Percentiles rank a stretch among this genome's conserved stretches.
phyloP scores from a whole-genome alignment of 1,139 yeast species.

The Pneumocystis oryctolagi region DNA sequence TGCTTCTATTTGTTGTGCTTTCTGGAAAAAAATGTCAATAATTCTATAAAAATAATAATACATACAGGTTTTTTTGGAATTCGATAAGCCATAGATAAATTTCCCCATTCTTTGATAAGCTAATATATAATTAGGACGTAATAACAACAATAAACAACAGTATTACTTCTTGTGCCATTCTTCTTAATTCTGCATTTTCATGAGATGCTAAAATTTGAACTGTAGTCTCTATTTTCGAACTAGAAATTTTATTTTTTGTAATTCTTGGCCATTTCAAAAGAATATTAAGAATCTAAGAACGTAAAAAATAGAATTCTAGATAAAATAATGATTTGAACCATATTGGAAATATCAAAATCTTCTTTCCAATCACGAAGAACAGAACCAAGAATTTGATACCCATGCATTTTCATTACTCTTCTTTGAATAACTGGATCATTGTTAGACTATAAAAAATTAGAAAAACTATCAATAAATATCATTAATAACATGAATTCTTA shows the following conservation, averaged over 20 bases:
- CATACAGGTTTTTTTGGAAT: conserved; percentile 41
- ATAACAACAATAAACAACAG: conserved; percentile 20
- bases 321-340: conserved; percentile 22
- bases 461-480: background rate
- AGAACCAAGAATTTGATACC: conserved; percentile 63
- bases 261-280: conserved; percentile 64
- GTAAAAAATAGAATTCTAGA: background rate
- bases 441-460: conserved; percentile 22
- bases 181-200: conserved; percentile 13
- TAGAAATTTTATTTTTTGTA: conserved; percentile 67
- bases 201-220: conserved; percentile 34
- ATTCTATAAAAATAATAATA: conserved; percentile 7
- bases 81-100: conserved; percentile 65
- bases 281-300: conserved; percentile 30
- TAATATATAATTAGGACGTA: conserved; percentile 26
- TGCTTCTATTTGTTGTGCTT: background rate
- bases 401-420: conserved; percentile 64
- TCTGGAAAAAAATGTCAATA: background rate
- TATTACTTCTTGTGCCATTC: conserved; percentile 20
- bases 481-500: conserved; percentile 37
- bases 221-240: conserved; percentile 58
- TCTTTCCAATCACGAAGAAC: conserved; percentile 33
- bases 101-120: conserved; percentile 55
- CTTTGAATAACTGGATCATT: conserved; percentile 40
- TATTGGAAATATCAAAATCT: conserved; percentile 29